These are phyloP conservation scores for Pseudocercospora fijiensis DNA, from an alignment of 2,329 filamentous ascomycete species.

Conservation along the genomic window DNA sequence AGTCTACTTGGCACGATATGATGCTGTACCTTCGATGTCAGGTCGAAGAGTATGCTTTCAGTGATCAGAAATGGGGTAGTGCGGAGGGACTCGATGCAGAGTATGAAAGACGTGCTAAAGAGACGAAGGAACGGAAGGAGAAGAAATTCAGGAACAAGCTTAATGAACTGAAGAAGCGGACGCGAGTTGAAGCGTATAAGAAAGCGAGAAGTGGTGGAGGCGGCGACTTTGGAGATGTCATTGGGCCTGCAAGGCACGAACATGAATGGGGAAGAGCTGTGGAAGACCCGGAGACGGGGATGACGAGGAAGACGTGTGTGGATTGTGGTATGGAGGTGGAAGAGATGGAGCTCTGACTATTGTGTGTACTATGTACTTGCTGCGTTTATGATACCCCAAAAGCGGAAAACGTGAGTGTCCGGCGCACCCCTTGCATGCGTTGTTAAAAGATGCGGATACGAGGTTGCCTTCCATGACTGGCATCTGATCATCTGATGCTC, in stretches of 20 bases:
- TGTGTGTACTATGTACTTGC: neutral
- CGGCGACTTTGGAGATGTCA: conserved; percentile 70
- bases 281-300: conserved; percentile 63
- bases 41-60: conserved; percentile 90
- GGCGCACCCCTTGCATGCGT: too few relatives aligned
- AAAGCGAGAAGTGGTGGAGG: conserved; percentile 60
- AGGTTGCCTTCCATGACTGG: neutral
- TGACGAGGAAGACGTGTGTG: conserved; percentile 72
- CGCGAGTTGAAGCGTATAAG: conserved; percentile 83
- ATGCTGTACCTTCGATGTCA: conserved; percentile 93
- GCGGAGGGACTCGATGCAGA: conserved; percentile 82
- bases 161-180: conserved; percentile 87
- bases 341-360: conserved; percentile 58
- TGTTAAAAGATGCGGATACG: too few relatives aligned
- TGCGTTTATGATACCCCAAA: conserved; percentile 3
- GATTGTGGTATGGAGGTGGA: conserved; percentile 68
- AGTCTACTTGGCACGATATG: conserved; percentile 97
- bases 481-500: neutral
- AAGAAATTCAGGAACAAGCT: conserved; percentile 89
- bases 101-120: conserved; percentile 73
- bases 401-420: too few relatives aligned
- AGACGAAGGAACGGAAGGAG: conserved; percentile 84
- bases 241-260: conserved; percentile 70
- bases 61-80: conserved; percentile 81
- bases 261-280: conserved; percentile 75